Evolutionary conservation across 23 red algal genomes (phyloP).

Genomic region (Gracilaria gracilis): DNA sequence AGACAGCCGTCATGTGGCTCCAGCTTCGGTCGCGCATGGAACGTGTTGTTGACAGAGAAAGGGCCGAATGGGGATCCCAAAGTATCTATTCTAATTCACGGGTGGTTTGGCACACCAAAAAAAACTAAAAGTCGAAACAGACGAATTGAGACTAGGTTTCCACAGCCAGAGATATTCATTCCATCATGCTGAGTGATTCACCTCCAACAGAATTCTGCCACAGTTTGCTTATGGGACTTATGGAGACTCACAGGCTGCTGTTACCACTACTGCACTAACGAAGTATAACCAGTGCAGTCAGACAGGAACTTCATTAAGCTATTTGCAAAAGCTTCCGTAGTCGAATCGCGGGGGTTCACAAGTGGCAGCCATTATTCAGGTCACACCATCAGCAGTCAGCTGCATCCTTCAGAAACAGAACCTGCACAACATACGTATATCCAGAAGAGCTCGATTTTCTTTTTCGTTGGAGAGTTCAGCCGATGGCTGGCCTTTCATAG

Average conservation of each 20-base stretch:
- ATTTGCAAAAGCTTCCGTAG: conserved; percentile 19
- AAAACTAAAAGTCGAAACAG: conserved; percentile 19
- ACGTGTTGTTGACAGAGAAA: neutral
- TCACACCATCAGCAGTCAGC: conserved; percentile 8
- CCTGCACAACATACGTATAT: neutral
- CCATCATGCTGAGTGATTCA: neutral
- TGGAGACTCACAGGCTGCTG: neutral
- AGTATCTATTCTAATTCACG: neutral
- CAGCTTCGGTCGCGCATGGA: neutral
- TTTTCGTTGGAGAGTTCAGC: neutral
- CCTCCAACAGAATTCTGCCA: neutral
- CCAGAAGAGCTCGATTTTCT: conserved; percentile 13
- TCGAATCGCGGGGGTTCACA: conserved; percentile 29
- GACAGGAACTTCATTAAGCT: conserved; percentile 31
- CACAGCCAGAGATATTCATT: conserved; percentile 6
- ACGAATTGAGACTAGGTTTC: neutral
- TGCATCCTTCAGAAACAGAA: conserved; percentile 29
- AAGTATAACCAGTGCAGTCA: conserved; percentile 2
- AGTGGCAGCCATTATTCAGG: conserved; percentile 7
- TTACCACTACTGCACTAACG: neutral
- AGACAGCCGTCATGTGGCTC: neutral
- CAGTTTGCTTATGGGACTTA: conserved; percentile 3
- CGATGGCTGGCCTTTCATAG: conserved; percentile 23
- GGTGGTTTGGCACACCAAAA: conserved; percentile 18
- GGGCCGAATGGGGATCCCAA: neutral